Evolutionary conservation across 768 basidiomycete genomes (phyloP).

Genomic region (Pulveroboletus frians): DNA sequence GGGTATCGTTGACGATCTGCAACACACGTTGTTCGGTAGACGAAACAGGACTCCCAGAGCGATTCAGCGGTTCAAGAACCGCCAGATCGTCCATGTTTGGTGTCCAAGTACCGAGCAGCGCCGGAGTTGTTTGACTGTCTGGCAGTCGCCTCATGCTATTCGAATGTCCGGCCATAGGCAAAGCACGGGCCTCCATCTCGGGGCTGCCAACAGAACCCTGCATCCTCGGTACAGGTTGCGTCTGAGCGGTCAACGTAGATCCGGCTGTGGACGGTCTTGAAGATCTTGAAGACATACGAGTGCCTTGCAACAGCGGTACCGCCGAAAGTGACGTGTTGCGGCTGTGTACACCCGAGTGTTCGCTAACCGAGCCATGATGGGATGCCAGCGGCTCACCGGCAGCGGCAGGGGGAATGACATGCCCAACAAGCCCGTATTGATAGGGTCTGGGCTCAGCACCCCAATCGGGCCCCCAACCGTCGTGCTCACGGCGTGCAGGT

Average conservation of each 20-base stretch:
- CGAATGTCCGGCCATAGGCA: conserved; percentile 20
- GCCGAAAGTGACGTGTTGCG: conserved; percentile 25
- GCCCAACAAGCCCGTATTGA: conserved; percentile 59
- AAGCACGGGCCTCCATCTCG: conserved; percentile 13
- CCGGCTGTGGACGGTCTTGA: conserved; percentile 43
- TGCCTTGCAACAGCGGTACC: conserved; percentile 20
- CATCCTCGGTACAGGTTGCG: conserved; percentile 7
- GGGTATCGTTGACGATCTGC: conserved; percentile 25
- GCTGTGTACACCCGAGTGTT: conserved; percentile 18
- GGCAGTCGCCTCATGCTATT: conserved; percentile 7
- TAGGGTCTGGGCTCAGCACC: conserved; percentile 49
- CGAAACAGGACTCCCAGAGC: conserved; percentile 18
- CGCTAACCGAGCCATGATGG: conserved; percentile 20
- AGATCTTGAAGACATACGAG: conserved; percentile 1
- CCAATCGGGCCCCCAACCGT: conserved; percentile 27
- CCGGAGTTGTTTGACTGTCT: neutral
- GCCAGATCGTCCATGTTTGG: conserved; percentile 21
- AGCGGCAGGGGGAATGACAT: conserved; percentile 28
- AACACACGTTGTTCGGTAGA: conserved; percentile 22
- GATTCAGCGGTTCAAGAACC: conserved; percentile 14
- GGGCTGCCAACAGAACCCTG: conserved; percentile 1
- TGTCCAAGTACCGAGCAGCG: conserved; percentile 9
- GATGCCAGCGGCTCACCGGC: conserved; percentile 32
- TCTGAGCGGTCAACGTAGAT: conserved; percentile 35
- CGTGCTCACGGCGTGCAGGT: conserved; percentile 17